Evolutionary conservation across 2,329 filamentous ascomycete species (phyloP), one percentile per base, ranked within the genome.

Genomic region (Pestalotiopsis sp.): DNA sequence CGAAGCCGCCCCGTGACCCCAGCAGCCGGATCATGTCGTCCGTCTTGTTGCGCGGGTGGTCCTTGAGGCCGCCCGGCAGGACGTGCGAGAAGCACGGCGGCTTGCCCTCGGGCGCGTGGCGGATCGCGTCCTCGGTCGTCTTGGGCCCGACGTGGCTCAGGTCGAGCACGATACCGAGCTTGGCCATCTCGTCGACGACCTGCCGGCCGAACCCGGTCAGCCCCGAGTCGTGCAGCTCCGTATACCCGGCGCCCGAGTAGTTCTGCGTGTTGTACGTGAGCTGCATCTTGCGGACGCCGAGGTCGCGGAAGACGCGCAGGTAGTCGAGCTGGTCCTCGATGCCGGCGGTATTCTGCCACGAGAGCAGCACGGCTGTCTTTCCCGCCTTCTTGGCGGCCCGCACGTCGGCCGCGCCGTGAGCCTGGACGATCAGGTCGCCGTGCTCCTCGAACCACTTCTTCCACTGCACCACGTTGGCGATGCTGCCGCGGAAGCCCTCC

Each of bases 371-470:
- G 0, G 79, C 79, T 0, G 79, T 81, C 63, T 76, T 78, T 38
- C 79, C 78, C 17, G 75, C 69, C 52, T 71, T 68, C 67, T 81
- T 81, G 3, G 78, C 79, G 14, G 74, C 68, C 10, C 80, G 76
- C 35, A 81, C 76, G 70, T 81, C 79, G 10, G 73, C 74, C 6
- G 77, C 78, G 0, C 67, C 76, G 22, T 80, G 76, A 3, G 79
- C 80, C 67, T 81, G 79, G 9, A 79, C 75, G 40, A 81, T 80
- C 20, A 81, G 71, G 68, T 81, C 78, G 1, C 74, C 72, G 67
- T 81, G 76, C 69, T 81, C 75, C 66, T 81, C 79, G 64, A 81
- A 81, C 80, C 79, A 81, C 66, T 79, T 76, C 71, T 81, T 81
- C 79, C 79, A 81, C 61, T 81, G 77, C 11, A 81, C 78, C 1